phyloP scores from a whole-genome alignment of 495 filamentous ascomycete species.

The Staphylotrichum longicolle region DNA sequence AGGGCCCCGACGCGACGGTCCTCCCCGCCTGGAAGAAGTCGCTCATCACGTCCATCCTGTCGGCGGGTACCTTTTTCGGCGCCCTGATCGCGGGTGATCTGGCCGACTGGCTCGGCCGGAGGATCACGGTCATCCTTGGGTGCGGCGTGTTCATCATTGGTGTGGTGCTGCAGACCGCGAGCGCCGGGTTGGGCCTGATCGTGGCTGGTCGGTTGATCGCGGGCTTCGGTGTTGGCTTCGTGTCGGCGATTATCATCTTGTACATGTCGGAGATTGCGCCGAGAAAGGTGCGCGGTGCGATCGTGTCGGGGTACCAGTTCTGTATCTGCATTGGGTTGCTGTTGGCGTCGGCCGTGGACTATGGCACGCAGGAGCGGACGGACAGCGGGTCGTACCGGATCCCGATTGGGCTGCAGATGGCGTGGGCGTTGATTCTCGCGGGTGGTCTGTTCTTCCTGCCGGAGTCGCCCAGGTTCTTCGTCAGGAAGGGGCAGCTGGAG shows the following conservation, averaged over 20 bases:
- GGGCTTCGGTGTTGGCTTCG: conserved; percentile 63
- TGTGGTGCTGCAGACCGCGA: conserved; percentile 57
- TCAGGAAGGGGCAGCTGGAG: conserved; percentile 66
- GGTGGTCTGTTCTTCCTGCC: conserved; percentile 60
- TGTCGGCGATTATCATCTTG: conserved; percentile 68
- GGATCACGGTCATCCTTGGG: conserved; percentile 63
- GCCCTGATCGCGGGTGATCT: conserved; percentile 66
- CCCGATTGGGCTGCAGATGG: conserved; percentile 65
- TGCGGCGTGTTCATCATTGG: conserved; percentile 63
- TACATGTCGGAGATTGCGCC: conserved; percentile 71
- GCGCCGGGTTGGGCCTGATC: conserved; percentile 32
- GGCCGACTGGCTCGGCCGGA: conserved; percentile 66
- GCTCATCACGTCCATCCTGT: conserved; percentile 69
- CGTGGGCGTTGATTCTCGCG: conserved; percentile 65
- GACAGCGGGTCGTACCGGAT: conserved; percentile 70
- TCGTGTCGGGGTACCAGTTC: conserved; percentile 76
- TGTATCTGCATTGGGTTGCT: conserved; percentile 71
- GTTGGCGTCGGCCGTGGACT: conserved; percentile 68
- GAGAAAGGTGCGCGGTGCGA: conserved; percentile 65
- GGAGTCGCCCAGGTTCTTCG: conserved; percentile 75
- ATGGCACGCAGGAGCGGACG: conserved; percentile 61
- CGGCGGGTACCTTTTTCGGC: conserved; percentile 61
- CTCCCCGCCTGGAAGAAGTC: conserved; percentile 49
- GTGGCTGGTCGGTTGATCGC: conserved; percentile 59
- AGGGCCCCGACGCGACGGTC: conserved; percentile 36